phyloP scores from a whole-genome alignment of 179 eudicot species.

The Carnegiea gigantea region DNA sequence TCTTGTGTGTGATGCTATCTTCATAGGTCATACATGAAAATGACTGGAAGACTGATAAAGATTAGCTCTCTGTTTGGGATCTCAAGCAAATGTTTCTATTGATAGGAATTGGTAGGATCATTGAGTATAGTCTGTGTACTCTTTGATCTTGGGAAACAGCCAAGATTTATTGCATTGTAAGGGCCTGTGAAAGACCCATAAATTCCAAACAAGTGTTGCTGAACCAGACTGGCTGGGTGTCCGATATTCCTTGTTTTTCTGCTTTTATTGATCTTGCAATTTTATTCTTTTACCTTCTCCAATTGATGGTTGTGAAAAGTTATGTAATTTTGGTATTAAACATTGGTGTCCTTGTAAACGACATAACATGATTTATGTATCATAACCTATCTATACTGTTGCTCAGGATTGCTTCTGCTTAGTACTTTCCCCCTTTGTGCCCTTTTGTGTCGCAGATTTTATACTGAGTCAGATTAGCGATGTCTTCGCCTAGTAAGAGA shows the following conservation, averaged over 20 bases:
- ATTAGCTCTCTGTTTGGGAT: no score
- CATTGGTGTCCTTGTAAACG: not conserved
- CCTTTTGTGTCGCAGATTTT: not conserved
- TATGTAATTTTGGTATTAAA: not conserved
- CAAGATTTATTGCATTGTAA: not conserved
- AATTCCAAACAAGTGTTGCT: not conserved
- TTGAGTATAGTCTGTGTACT: not conserved
- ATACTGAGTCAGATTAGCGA: not conserved
- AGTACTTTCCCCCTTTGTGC: not conserved
- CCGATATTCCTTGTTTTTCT: not conserved
- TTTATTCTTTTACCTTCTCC: not conserved
- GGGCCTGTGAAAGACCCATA: not conserved
- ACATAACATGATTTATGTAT: not conserved
- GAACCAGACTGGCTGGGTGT: not conserved
- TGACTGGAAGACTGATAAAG: no score
- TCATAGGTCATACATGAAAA: not conserved
- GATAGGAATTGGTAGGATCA: not conserved
- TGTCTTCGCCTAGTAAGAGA: slow-evolving; percentile 9
- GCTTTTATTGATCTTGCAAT: not conserved
- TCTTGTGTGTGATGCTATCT: not conserved
- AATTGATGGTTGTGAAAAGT: not conserved
- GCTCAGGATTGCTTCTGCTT: not conserved
- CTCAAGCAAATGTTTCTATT: no score
- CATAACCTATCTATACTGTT: not conserved
- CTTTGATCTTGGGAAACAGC: not conserved